Percentiles rank a stretch among this genome's conserved stretches.
phyloP scores from a whole-genome alignment of 495 filamentous ascomycete species.

The Margaritispora aquatica region DNA sequence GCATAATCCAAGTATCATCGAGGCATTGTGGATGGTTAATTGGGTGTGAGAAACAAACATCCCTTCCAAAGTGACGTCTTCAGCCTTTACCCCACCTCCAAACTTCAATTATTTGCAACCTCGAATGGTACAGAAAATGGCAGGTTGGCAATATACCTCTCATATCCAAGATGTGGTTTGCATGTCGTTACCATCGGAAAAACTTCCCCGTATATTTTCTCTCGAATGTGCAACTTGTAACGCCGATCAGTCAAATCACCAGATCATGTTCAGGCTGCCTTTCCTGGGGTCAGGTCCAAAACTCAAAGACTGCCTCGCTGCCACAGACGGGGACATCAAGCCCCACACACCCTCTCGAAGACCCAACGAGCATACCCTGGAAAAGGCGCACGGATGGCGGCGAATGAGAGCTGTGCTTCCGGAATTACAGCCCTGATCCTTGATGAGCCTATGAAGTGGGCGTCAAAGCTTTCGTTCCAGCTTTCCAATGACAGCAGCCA shows the following conservation, averaged over 20 bases:
- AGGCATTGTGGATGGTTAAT: neutral
- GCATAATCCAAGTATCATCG: constrained; percentile 12
- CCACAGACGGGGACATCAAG: neutral
- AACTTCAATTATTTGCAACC: neutral
- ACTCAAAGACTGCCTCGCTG: too few species aligned
- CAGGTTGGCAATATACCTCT: too few species aligned
- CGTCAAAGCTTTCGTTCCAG: constrained; percentile 6
- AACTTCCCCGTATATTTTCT: neutral
- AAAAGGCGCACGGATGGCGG: constrained; percentile 21
- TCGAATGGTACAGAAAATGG: neutral
- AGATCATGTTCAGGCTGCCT: constrained; percentile 2
- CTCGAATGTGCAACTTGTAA: neutral
- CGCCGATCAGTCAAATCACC: constrained; percentile 4
- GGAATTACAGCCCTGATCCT: constrained; percentile 33
- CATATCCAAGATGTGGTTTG: neutral
- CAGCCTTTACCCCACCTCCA: neutral
- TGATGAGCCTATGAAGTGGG: neutral
- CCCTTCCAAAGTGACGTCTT: constrained; percentile 7
- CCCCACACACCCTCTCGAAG: neutral
- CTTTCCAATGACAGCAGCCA: neutral
- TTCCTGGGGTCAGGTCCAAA: neutral
- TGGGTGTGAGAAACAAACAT: constrained; percentile 6
- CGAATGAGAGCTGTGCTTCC: constrained; percentile 27
- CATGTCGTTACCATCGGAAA: neutral
- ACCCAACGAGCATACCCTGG: constrained; percentile 23